phyloP scores from a whole-genome alignment of 352 stramenopile genomes.

The Globisporangium recalcitrans region DNA sequence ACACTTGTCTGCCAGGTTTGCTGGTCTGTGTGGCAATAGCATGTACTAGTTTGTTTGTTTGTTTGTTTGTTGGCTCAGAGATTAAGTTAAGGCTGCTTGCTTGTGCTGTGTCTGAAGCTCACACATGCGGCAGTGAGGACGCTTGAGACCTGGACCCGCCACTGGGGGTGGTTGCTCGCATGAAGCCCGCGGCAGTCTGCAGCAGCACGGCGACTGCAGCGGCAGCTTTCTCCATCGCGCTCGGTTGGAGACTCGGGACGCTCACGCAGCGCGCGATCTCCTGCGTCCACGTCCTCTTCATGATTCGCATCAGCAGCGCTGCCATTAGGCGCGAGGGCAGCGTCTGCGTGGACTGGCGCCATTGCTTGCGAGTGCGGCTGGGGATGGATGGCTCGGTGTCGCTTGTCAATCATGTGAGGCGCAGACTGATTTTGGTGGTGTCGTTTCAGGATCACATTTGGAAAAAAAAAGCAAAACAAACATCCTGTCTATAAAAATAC shows the following conservation, averaged over 20 bases:
- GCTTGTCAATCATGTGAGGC: no score
- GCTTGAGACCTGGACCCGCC: constrained; percentile 1
- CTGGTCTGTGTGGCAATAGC: neutral
- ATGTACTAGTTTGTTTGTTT: neutral
- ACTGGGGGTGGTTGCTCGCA: constrained; percentile 9
- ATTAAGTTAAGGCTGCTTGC: neutral
- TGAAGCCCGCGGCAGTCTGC: constrained; percentile 13
- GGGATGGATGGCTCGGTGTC: neutral
- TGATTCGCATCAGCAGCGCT: neutral
- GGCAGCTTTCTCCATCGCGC: constrained; percentile 46
- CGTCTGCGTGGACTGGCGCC: neutral
- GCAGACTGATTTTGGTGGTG: neutral
- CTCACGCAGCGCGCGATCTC: constrained; percentile 50
- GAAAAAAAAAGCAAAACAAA: no score
- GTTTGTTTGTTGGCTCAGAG: neutral
- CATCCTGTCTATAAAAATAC: no score
- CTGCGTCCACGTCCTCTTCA: constrained; percentile 21
- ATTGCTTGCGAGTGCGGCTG: neutral
- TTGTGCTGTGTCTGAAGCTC: neutral
- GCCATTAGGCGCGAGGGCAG: neutral
- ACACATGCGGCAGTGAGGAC: constrained; percentile 17
- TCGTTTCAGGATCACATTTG: no score
- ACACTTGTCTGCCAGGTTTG: neutral
- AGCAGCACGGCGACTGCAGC: constrained; percentile 11
- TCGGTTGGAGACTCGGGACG: constrained; percentile 49